phyloP scores from a whole-genome alignment of 768 basidiomycete genomes.

The Chalciporus sphaerocephalus region DNA sequence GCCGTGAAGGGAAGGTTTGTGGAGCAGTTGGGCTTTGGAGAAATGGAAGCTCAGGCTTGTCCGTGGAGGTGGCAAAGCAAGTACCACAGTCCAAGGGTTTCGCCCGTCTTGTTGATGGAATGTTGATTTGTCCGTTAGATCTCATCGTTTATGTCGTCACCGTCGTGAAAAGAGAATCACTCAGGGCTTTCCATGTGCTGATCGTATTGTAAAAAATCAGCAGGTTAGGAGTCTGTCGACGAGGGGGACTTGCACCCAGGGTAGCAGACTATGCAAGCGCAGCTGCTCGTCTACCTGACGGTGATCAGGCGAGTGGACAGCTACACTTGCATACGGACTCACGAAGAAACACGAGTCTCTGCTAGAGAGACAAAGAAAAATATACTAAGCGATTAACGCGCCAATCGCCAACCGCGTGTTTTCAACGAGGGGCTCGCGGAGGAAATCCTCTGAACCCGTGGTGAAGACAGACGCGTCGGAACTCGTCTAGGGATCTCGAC shows the following conservation, averaged over 20 bases:
- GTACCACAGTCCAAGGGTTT: slow-evolving; percentile 23
- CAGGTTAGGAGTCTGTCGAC: too few relatives aligned
- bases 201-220: background rate
- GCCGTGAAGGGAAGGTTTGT: slow-evolving; percentile 11
- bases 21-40: slow-evolving; percentile 12
- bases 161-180: background rate
- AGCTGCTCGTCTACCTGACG: too few relatives aligned
- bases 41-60: slow-evolving; percentile 4
- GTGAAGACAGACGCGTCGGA: slow-evolving; percentile 3
- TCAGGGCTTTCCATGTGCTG: background rate
- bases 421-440: slow-evolving; percentile 21
- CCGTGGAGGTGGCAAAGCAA: slow-evolving; percentile 18
- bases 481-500: slow-evolving; percentile 5
- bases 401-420: slow-evolving; percentile 17
- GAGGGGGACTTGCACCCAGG: background rate
- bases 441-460: background rate
- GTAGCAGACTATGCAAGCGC: background rate
- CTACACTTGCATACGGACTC: background rate
- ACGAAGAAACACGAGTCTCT: background rate
- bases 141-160: background rate
- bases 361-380: background rate
- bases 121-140: background rate
- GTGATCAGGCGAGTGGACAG: too few relatives aligned
- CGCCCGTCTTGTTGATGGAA: slow-evolving; percentile 1
- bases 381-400: slow-evolving; percentile 9